Evolutionary conservation across 2,329 filamentous ascomycete genomes (phyloP).

Genomic region (Diaporthe longicolla): DNA sequence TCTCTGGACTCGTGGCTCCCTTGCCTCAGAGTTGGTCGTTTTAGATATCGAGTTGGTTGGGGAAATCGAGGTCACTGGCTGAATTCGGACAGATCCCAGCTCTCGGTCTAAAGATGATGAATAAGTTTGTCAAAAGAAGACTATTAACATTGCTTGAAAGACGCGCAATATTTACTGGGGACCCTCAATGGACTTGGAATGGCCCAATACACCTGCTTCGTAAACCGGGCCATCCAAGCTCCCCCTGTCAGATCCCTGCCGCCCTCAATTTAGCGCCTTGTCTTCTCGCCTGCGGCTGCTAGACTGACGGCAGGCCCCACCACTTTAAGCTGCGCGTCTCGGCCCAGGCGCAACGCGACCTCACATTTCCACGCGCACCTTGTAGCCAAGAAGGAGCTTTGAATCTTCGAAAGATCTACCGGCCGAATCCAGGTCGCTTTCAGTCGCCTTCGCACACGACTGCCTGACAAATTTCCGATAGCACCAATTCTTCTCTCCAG

Average conservation of each 20-base stretch:
- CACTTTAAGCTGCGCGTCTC: slow-evolving; percentile 40
- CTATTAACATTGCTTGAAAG: not conserved
- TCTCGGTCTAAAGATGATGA: not conserved
- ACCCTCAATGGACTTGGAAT: slow-evolving; percentile 17
- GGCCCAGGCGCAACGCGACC: slow-evolving; percentile 34
- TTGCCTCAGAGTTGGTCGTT: slow-evolving; percentile 9
- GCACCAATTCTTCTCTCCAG: not conserved
- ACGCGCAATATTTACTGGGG: slow-evolving; percentile 18
- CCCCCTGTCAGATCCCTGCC: slow-evolving; percentile 16
- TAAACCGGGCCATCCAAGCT: slow-evolving; percentile 30
- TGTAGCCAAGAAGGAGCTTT: not conserved
- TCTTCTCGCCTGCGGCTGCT: not conserved
- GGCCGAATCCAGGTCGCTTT: not conserved
- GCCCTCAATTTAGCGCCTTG: slow-evolving; percentile 25
- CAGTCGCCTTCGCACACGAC: not conserved
- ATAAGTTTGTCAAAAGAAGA: not conserved
- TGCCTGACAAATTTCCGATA: too few relatives aligned
- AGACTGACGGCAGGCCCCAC: slow-evolving; percentile 23
- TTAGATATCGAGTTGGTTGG: not conserved
- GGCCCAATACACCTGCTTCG: slow-evolving; percentile 8
- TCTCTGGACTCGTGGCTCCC: slow-evolving; percentile 2
- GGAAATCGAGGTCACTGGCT: not conserved
- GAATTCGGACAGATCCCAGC: not conserved
- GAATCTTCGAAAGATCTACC: too few relatives aligned
- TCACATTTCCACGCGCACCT: slow-evolving; percentile 22